A percentile compares a stretch with the other conserved stretches of the same genome.
Evolutionary conservation across 1,284 basidiomycete species (phyloP).

Genomic region (Sanghuangporus weigelae): DNA sequence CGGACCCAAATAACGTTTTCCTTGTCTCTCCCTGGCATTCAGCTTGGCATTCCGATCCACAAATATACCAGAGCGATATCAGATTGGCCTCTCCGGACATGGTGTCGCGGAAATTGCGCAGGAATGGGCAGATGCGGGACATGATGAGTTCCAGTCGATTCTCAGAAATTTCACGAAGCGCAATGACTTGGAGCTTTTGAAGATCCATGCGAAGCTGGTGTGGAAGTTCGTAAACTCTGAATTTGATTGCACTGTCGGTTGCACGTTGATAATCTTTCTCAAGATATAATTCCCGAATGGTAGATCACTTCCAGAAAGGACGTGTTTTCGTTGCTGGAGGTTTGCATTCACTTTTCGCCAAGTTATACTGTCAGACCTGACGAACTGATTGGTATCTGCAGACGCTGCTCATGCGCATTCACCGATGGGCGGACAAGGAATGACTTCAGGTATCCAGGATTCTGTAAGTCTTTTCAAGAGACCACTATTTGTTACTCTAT

Average conservation of each 20-base stretch:
- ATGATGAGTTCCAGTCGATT: not conserved
- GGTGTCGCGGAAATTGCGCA: not conserved
- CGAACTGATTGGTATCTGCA: conserved; percentile 17
- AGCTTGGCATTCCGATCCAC: not conserved
- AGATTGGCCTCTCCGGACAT: not conserved
- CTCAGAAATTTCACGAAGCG: not conserved
- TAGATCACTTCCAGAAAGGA: conserved; percentile 30
- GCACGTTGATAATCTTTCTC: conserved; percentile 19
- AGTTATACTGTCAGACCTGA: no score
- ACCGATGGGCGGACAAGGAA: conserved; percentile 40
- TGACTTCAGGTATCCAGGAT: conserved; percentile 38
- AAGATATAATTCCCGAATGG: conserved; percentile 36
- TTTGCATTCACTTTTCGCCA: not conserved
- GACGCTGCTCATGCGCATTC: conserved; percentile 41
- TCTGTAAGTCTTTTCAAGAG: conserved; percentile 25
- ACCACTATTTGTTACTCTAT: not conserved
- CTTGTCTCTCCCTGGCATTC: not conserved
- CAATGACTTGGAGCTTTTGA: not conserved
- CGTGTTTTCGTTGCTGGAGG: conserved; percentile 35
- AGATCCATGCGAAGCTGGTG: conserved; percentile 5
- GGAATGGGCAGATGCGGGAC: not conserved
- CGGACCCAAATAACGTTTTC: not conserved
- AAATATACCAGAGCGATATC: not conserved
- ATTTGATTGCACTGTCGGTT: not conserved
- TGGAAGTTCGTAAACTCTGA: not conserved